Evolutionary conservation across 2,329 filamentous ascomycete species (phyloP).

Genomic region (Claviceps maximensis): DNA sequence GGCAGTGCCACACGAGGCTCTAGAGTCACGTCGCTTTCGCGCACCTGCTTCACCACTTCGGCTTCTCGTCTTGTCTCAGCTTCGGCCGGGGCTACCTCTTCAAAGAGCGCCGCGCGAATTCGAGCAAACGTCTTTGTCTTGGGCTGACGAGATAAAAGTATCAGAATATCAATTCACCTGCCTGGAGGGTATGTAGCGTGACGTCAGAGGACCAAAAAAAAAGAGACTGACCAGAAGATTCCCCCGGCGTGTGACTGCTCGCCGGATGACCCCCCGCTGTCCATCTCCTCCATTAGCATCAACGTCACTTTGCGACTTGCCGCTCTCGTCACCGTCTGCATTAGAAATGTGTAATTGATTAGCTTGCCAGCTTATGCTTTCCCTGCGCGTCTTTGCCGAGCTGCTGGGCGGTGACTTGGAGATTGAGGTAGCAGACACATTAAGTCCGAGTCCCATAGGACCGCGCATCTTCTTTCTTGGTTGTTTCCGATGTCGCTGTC

Average conservation of each 20-base stretch:
- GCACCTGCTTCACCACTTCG: slow-evolving; percentile 88
- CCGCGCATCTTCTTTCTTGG: slow-evolving; percentile 41
- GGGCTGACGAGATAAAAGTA: slow-evolving; percentile 41
- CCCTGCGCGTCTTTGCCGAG: slow-evolving; percentile 48
- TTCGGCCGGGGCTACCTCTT: slow-evolving; percentile 80
- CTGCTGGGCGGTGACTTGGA: slow-evolving; percentile 62
- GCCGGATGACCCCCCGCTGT: slow-evolving; percentile 64
- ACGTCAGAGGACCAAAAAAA: background rate
- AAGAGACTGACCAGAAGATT: slow-evolving; percentile 60
- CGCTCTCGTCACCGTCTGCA: slow-evolving; percentile 48
- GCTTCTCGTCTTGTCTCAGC: slow-evolving; percentile 82
- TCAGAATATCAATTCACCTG: background rate
- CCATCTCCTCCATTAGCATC: slow-evolving; percentile 37
- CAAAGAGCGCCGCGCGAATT: slow-evolving; percentile 76
- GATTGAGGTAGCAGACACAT: slow-evolving; percentile 28
- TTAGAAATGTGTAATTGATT: slow-evolving; percentile 75
- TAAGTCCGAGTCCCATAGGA: slow-evolving; percentile 37
- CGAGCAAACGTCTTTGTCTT: slow-evolving; percentile 94
- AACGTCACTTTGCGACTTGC: slow-evolving; percentile 56
- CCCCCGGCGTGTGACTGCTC: slow-evolving; percentile 72
- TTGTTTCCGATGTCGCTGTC: slow-evolving; percentile 59
- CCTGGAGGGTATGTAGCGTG: background rate
- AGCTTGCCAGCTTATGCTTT: slow-evolving; percentile 83
- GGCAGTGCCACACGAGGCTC: slow-evolving; percentile 29
- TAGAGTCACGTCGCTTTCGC: slow-evolving; percentile 67